Base-by-base conservation (phyloP, 2,329 filamentous ascomycete species). In the Sclerotinia nivalis region DNA sequence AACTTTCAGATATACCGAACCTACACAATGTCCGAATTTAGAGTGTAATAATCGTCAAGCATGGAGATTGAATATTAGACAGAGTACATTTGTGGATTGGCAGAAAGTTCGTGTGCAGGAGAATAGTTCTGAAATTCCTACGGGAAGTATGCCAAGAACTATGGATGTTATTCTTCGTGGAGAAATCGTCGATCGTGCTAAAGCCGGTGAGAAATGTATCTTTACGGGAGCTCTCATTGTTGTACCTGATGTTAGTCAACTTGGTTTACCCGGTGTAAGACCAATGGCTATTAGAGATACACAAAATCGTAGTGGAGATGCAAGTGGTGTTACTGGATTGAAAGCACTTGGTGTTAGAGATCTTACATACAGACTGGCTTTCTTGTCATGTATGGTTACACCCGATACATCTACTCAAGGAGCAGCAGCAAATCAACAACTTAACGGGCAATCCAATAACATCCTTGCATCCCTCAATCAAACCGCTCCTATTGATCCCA, bases 31-130 rank as follows among this genome's bases (percentile, higher is more conserved):
- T 76, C 95, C 96, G 13, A 98, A 98, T 78, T 80, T 84, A 37
- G 91, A 87, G 9, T 99, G 96, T 79, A 90, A 90, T 76, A 99
- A 99, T 82, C 90, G 96, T 37, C 84, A 90, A 70, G 93, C 92
- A n/a, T 99, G 96, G 96, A 89, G 93, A 74, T 83, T 99, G n/a
- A 95, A 99, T 76, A 97, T 99, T 77, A 87, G 93, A 56, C 95
- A 97, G 80, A 97, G 94, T 80, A 98, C 94, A 0, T 99, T 99
- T 79, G 92, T 99, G 72, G 96, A 99, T 82, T 99, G 96, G 96
- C 96, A 99, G 79, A 98, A 98, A 80, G 93, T 98, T 34, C 92
- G 96, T 73, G 93, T 98, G 72, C 96, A 99, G 81, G 96, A 99
- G 81, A 99, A 98, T 83, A 97, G 93, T 75, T 95, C 95, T 5